Percentiles rank a stretch among this genome's conserved stretches.
Conservation (phyloP, 441 rosid species). For the Gossypium aridum region DNA sequence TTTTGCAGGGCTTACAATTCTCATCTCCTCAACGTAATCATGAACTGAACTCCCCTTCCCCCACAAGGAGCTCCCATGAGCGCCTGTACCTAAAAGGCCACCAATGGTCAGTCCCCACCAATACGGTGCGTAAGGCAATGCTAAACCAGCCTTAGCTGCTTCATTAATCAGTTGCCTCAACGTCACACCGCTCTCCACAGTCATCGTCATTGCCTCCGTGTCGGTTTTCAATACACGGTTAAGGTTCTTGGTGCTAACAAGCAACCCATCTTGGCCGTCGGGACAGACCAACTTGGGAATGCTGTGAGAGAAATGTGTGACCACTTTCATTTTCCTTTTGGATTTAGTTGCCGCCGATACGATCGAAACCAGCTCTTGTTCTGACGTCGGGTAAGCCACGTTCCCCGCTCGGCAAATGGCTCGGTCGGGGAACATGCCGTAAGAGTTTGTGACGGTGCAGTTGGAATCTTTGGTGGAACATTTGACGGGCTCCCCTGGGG, state of each 20-base stretch:
- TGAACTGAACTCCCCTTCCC: slow-evolving; percentile 72
- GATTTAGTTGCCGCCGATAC: slow-evolving; percentile 49
- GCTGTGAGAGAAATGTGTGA: slow-evolving; percentile 63
- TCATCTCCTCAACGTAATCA: slow-evolving; percentile 51
- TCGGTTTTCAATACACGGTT: slow-evolving; percentile 30
- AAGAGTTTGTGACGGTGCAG: slow-evolving; percentile 67
- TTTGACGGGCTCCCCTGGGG: slow-evolving; percentile 60
- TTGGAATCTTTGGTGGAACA: slow-evolving; percentile 32
- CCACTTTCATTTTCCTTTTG: slow-evolving; percentile 58
- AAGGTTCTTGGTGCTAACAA: slow-evolving; percentile 66
- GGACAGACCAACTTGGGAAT: slow-evolving; percentile 71
- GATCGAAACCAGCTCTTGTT: slow-evolving; percentile 44
- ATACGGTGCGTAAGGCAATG: slow-evolving; percentile 75
- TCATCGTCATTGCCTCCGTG: slow-evolving; percentile 34
- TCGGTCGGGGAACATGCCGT: slow-evolving; percentile 59
- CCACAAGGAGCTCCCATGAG: slow-evolving; percentile 86
- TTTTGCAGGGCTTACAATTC: slow-evolving; percentile 51
- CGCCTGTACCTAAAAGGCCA: slow-evolving; percentile 71
- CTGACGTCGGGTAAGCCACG: slow-evolving; percentile 51
- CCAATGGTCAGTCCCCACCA: slow-evolving; percentile 93
- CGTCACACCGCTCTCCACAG: slow-evolving; percentile 64
- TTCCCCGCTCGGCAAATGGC: slow-evolving; percentile 49
- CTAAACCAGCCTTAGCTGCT: slow-evolving; percentile 53
- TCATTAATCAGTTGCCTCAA: slow-evolving; percentile 52
- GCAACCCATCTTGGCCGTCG: slow-evolving; percentile 47